Base-by-base conservation (phyloP, 75 land plant species). In the Pinus taeda region DNA sequence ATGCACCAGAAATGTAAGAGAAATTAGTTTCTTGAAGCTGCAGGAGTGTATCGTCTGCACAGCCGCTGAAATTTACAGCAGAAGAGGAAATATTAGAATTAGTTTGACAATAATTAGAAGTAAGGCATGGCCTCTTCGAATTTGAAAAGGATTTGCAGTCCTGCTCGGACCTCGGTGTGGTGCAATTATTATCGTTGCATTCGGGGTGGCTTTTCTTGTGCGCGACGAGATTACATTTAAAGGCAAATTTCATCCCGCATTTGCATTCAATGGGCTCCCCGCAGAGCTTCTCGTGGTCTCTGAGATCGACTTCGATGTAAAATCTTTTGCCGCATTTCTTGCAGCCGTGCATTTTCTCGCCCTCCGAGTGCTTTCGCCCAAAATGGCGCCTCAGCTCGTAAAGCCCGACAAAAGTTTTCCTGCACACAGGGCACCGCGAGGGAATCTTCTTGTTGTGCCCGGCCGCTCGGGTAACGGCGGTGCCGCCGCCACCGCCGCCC, bases 371-470 rank as follows among this genome's bases (percentile, higher is more conserved):
- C 78, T 83, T 83, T n/a, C 87, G 57, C 6, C 87, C 87, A 71
- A 75, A 85, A 49, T 85, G 87, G 2, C 87, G 49, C 70, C 87
- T 45, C 24, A 85, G 78, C 78, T 85, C 87, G 78, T 85, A 85
- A 29, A 85, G 55, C 33, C 87, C 87, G 36, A 85, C 87, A 30
- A 85, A 85, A 59, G 87, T 83, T 65, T 71, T 79, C 56, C 70
- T 30, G 69, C 87, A 85, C 3, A 63, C 66, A 0, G 87, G 87
- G 49, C 87, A 85, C 1, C 87, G 76, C n/a, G 86, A 85, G 29
- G 85, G 87, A 20, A 79, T 84, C 69, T 85, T 85, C 81, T 85
- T 85, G 60, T 85, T 85, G 39, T 79, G 81, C 15, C 86, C 81
- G 0, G 81, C 81, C 24, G 64, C 37, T 20, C 39, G 24, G 30